Evolutionary conservation across 805 yeast genomes (phyloP).

Genomic region (Nakazawaea ambrosiae): DNA sequence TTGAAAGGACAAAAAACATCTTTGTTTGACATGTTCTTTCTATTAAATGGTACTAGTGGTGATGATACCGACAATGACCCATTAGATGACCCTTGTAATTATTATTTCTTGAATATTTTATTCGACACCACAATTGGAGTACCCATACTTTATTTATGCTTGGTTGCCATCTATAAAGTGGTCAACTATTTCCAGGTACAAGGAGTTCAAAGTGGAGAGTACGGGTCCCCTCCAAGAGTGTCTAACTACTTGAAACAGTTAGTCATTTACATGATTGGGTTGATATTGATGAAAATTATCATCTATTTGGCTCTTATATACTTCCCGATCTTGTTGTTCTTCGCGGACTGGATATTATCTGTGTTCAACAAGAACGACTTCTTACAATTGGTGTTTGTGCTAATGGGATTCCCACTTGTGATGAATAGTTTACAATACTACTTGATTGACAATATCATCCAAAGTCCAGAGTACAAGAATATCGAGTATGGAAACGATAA

Average conservation of each 20-base stretch:
- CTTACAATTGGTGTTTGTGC: constrained; percentile 79
- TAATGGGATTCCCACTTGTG: constrained; percentile 71
- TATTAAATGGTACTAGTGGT: no score
- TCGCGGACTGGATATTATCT: constrained; percentile 70
- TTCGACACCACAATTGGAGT: constrained; percentile 94
- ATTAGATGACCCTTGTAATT: constrained; percentile 79
- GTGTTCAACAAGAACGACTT: constrained; percentile 74
- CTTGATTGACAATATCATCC: constrained; percentile 68
- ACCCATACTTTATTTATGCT: constrained; percentile 59
- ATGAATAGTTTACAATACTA: constrained; percentile 71
- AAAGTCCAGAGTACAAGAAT: constrained; percentile 37
- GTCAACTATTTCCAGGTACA: constrained; percentile 37
- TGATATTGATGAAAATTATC: constrained; percentile 48
- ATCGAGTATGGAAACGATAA: constrained; percentile 10
- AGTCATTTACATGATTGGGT: constrained; percentile 56
- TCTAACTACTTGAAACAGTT: constrained; percentile 68
- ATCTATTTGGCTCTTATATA: constrained; percentile 50
- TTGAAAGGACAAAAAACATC: constrained; percentile 34
- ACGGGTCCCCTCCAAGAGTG: constrained; percentile 59
- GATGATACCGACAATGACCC: no score
- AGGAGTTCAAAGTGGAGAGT: constrained; percentile 48
- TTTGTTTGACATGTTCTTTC: no score
- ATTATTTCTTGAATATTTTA: constrained; percentile 85
- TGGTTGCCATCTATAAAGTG: constrained; percentile 43
- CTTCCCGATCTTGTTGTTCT: constrained; percentile 60